Evolutionary conservation across 2,329 filamentous ascomycete genomes (phyloP), one percentile per base, ranked within the genome.

Genomic region (Metarhizium brunneum): DNA sequence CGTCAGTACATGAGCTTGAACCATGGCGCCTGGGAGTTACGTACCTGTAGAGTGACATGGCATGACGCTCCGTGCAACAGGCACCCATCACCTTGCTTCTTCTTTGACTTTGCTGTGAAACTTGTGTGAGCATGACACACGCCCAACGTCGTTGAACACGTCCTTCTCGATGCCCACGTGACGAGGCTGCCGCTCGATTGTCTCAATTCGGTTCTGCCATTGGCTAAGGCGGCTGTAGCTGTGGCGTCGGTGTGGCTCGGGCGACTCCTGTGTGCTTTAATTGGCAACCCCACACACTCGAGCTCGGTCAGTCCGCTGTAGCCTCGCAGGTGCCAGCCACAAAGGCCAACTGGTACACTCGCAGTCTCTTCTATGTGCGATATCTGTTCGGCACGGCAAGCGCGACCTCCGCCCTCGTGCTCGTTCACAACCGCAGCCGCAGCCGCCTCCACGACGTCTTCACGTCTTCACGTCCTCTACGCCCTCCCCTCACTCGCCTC

Each of bases 361-460:
- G 6, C 40, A 18, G 6, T 13, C 14, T 42, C 40, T 18, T 10
- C 42, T 16, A 20, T 14, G 42, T 45, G 6, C 45, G 20, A 30
- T 25, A 29, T 47, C 25, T 16, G 11, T 48, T 30, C 18, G 25
- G 45, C 45, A 48, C 45, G 20, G 25, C 20, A 45, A 30, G 45
- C 42, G 14, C 30, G 40, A 56, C 36, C 55, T 52, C 52, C 52
- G 52, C 55, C 55, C 55, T 56, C 30, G 52, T 48, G 32, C 42
- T 45, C n/a, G n/a, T 45, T 20, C 16, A 45, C 42, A 45, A 20
- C 42, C 42, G 18, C 38, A 40, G 13, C 38, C 38, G 38, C 38
- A 40, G 38, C 45, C 45, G 18, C 20, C 25, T 48, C 20, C 45
- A 29, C 45, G 45, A 30, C 45, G 38, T 11, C 38, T 13, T 40